Conservation (phyloP, 306 rosid species). For the Prinsepia uniflora region DNA sequence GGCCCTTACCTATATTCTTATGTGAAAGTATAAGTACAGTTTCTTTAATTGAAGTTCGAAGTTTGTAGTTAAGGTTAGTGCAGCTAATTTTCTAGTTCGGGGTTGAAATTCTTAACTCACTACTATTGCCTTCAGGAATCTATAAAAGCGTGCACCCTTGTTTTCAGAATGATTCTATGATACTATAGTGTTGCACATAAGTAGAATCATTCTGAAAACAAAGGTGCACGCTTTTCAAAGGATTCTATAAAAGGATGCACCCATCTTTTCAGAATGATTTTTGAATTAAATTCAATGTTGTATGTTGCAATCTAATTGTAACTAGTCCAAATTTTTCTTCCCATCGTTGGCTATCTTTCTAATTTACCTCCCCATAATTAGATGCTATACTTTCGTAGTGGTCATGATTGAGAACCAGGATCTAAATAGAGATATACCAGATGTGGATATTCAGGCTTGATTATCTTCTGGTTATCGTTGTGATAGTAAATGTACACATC, state of each 20-base stretch:
- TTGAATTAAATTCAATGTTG: background rate
- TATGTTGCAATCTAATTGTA: background rate
- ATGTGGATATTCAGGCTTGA: background rate
- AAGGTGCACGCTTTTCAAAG: too few relatives aligned
- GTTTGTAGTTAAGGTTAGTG: background rate
- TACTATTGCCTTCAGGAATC: background rate
- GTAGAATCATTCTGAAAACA: too few relatives aligned
- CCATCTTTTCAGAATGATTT: background rate
- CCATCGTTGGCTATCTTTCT: background rate
- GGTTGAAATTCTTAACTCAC: background rate
- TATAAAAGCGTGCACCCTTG: background rate
- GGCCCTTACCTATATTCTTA: too few relatives aligned
- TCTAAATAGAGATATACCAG: background rate
- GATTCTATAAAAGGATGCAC: background rate
- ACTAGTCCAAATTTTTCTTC: background rate
- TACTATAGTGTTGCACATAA: background rate
- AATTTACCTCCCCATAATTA: background rate
- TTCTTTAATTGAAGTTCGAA: background rate
- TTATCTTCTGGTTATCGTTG: background rate
- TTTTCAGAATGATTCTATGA: background rate
- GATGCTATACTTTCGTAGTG: background rate
- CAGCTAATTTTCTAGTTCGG: background rate
- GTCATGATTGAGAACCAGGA: background rate
- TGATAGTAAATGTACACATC: background rate
- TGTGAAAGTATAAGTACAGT: background rate